These are phyloP conservation scores for Mycena crocata DNA, from an alignment of 768 basidiomycete genomes.

Conservation along the genomic window DNA sequence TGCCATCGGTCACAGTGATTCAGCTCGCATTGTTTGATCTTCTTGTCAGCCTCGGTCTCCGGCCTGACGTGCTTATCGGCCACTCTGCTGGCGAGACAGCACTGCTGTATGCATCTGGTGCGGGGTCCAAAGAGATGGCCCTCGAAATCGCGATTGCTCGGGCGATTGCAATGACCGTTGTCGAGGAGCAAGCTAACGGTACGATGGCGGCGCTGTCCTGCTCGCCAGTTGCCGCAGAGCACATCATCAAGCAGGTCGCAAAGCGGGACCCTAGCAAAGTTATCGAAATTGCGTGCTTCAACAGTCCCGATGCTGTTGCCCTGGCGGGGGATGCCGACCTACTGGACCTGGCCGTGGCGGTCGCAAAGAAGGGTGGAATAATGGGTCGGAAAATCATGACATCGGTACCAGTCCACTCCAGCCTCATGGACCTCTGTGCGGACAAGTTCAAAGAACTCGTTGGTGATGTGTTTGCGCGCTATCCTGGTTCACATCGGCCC, in stretches of 20 bases:
- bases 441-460: conserved; percentile 36
- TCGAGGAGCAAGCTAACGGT: conserved; percentile 38
- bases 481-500: conserved; percentile 30
- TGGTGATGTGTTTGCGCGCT: conserved; percentile 40
- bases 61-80: no score
- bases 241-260: conserved; percentile 29
- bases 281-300: conserved; percentile 48
- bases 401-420: conserved; percentile 44
- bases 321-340: conserved; percentile 38
- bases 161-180: conserved; percentile 39
- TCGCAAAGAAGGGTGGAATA: conserved; percentile 38
- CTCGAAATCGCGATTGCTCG: conserved; percentile 49
- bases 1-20: conserved; percentile 48
- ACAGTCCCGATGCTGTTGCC: conserved; percentile 43
- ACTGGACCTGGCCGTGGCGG: conserved; percentile 34
- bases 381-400: conserved; percentile 44
- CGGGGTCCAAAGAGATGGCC: conserved; percentile 47
- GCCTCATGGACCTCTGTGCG: conserved; percentile 43
- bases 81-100: no score
- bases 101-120: no score
- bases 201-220: conserved; percentile 51
- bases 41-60: no score
- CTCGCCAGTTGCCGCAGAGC: conserved; percentile 36
- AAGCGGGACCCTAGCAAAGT: conserved; percentile 11
- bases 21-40: no score